Percentiles rank a stretch among this genome's conserved stretches.
phyloP scores from a whole-genome alignment of 441 rosid species.

The Kokia cookei region DNA sequence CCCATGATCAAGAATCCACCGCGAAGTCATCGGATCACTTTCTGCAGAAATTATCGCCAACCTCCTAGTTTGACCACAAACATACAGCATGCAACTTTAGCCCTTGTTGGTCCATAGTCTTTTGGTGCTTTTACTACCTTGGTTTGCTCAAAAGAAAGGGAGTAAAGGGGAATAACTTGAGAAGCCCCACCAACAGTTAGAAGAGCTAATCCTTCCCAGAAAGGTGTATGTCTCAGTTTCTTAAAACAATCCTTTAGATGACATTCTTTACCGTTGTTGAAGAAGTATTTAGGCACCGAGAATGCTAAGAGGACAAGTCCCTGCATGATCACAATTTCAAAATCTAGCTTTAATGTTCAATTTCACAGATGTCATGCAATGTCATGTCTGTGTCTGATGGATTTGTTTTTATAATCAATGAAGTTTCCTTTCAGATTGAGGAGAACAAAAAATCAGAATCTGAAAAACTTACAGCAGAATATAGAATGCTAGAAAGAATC shows the following conservation, averaged over 20 bases:
- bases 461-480: background rate
- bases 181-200: background rate
- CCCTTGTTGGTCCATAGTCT: background rate
- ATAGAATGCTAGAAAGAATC: background rate
- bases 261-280: background rate
- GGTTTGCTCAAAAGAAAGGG: slow-evolving; percentile 4
- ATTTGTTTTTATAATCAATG: background rate
- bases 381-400: background rate
- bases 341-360: background rate
- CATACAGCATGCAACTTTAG: background rate
- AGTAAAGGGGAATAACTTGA: slow-evolving; percentile 4
- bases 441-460: background rate
- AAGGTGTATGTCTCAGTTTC: background rate
- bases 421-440: too few species aligned
- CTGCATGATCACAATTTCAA: background rate
- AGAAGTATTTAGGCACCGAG: background rate
- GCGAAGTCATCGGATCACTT: background rate
- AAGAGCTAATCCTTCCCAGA: slow-evolving; percentile 1
- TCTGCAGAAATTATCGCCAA: background rate
- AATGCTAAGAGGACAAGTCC: background rate
- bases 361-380: background rate
- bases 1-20: background rate
- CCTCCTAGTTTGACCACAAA: background rate
- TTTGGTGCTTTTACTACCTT: background rate
- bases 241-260: background rate